A percentile compares a stretch with the other conserved stretches of the same genome.
Conservation (phyloP, 2,329 filamentous ascomycete species). For the Rhynchosporium graminicola region DNA sequence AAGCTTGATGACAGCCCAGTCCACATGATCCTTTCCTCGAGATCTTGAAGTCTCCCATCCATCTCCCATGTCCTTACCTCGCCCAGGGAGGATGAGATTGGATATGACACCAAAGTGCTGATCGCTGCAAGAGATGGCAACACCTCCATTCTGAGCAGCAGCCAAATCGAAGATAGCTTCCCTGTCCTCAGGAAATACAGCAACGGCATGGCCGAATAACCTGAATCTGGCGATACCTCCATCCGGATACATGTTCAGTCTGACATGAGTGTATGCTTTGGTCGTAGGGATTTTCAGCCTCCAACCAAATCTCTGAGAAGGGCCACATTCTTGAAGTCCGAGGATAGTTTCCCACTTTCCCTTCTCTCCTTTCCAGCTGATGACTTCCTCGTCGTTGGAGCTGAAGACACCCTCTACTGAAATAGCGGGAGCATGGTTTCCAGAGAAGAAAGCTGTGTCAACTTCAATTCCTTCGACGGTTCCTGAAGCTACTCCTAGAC, state of each 20-base stretch:
- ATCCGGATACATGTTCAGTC: constrained; percentile 83
- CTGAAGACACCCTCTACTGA: constrained; percentile 76
- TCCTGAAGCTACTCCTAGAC: constrained; percentile 69
- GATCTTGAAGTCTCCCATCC: constrained; percentile 85
- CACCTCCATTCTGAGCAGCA: constrained; percentile 75
- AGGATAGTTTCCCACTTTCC: constrained; percentile 74
- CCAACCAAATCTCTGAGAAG: constrained; percentile 74
- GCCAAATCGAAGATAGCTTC: constrained; percentile 72
- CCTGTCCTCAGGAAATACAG: constrained; percentile 69
- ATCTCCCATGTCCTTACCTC: constrained; percentile 83
- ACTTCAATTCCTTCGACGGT: constrained; percentile 74
- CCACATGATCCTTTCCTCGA: constrained; percentile 68
- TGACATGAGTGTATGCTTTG: constrained; percentile 76
- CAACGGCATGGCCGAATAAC: constrained; percentile 73
- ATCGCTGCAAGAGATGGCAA: constrained; percentile 75
- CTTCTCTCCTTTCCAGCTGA: constrained; percentile 58
- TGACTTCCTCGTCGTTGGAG: constrained; percentile 64
- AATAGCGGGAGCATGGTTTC: constrained; percentile 79
- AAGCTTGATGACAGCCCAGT: constrained; percentile 79
- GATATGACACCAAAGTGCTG: constrained; percentile 83
- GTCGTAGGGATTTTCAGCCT: constrained; percentile 57
- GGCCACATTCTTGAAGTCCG: constrained; percentile 69
- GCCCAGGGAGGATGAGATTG: constrained; percentile 76
- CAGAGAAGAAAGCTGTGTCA: constrained; percentile 79
- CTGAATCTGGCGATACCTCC: constrained; percentile 81